phyloP scores from a whole-genome alignment of 2,329 filamentous ascomycete species.

The Aspergillus fumigatiaffinis region DNA sequence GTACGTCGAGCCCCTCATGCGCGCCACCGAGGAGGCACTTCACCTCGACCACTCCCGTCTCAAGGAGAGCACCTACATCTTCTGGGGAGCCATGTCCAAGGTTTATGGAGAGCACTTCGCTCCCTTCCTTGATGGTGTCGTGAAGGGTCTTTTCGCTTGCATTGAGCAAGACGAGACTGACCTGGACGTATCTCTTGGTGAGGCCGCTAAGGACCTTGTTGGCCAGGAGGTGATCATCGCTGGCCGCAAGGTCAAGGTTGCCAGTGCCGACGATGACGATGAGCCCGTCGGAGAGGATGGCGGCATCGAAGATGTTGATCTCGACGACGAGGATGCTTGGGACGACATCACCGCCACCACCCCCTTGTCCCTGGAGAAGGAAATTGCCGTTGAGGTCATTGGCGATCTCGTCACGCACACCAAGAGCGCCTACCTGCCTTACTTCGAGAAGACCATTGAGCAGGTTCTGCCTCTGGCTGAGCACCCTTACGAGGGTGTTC shows the following conservation, averaged over 20 bases:
- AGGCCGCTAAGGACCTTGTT: constrained; percentile 68
- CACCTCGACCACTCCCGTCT: constrained; percentile 84
- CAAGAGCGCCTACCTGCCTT: constrained; percentile 73
- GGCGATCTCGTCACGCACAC: constrained; percentile 89
- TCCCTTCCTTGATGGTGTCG: constrained; percentile 44
- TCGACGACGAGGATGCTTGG: constrained; percentile 79
- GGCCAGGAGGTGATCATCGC: constrained; percentile 72
- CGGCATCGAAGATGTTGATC: constrained; percentile 60
- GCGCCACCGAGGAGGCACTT: constrained; percentile 85
- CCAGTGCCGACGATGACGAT: constrained; percentile 58
- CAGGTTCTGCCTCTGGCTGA: constrained; percentile 75
- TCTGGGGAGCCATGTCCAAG: constrained; percentile 92
- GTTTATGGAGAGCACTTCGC: constrained; percentile 71
- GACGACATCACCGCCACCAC: constrained; percentile 80
- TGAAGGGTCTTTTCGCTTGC: constrained; percentile 67
- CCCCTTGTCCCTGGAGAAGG: constrained; percentile 89
- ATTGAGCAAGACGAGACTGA: constrained; percentile 86
- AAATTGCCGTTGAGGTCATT: constrained; percentile 91
- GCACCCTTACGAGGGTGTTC: constrained; percentile 87
- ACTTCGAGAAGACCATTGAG: constrained; percentile 84
- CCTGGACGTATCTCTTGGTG: constrained; percentile 69
- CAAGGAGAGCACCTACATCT: constrained; percentile 93
- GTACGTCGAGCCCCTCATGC: constrained; percentile 86
- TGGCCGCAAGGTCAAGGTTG: constrained; percentile 82
- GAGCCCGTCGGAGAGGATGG: constrained; percentile 50